These are phyloP conservation scores for Chlorella sp. DNA, from an alignment of 139 green algal genomes.

Conservation along the genomic window DNA sequence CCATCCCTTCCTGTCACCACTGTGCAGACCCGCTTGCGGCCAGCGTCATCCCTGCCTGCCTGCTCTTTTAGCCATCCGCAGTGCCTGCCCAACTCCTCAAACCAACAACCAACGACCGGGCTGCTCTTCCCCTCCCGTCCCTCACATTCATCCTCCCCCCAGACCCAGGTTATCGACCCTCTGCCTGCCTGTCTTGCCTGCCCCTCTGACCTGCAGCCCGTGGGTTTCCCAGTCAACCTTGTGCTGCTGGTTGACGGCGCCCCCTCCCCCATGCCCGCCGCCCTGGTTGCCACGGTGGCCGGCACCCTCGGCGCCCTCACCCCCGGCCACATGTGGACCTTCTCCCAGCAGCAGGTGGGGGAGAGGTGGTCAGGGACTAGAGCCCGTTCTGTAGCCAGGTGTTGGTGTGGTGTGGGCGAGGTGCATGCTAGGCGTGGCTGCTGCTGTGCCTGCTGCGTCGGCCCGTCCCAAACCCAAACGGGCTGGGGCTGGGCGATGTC, in stretches of 20 bases:
- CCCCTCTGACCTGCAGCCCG: neutral
- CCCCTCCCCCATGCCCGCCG: neutral
- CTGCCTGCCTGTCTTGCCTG: too few species aligned
- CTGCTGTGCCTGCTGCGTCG: too few species aligned
- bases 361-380: too few species aligned
- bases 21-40: neutral
- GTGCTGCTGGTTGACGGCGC: neutral
- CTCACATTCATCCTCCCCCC: neutral
- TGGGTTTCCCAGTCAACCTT: neutral
- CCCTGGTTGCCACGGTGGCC: neutral
- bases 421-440: neutral
- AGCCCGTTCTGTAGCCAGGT: neutral
- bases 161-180: neutral
- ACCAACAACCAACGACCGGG: neutral
- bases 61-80: too few species aligned
- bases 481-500: too few species aligned
- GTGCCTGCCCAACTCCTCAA: too few species aligned
- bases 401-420: neutral
- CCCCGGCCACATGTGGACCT: neutral
- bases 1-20: neutral
- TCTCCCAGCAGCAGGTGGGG: constrained; percentile 6
- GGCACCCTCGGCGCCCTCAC: neutral
- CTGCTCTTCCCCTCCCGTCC: neutral
- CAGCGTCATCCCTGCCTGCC: too few species aligned
- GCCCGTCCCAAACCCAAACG: too few species aligned